Percentiles rank a stretch among this genome's conserved stretches.
Evolutionary conservation across 139 green algal genomes (phyloP).

Genomic region (Chlamydomonas sp.): DNA sequence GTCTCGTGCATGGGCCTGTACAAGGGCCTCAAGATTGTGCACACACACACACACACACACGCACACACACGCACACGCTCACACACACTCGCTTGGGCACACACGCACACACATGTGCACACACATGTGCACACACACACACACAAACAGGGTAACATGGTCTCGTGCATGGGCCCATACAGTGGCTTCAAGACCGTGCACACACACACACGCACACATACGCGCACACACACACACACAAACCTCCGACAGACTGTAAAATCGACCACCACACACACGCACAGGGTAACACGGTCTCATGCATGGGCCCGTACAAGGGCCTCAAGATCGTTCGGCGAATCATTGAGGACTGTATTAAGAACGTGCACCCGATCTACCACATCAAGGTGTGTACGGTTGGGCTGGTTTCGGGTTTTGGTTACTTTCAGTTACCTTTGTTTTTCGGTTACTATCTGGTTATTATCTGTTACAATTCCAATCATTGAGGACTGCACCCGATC

Average conservation of each 20-base stretch:
- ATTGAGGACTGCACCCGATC: conserved; percentile 98
- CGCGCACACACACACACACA: neutral
- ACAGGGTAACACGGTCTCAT: conserved; percentile 86
- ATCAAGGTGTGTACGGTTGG: too few relatives aligned
- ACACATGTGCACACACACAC: neutral
- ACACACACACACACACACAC: too few relatives aligned
- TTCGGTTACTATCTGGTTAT: too few relatives aligned
- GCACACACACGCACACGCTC: too few relatives aligned
- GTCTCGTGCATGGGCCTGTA: conserved; percentile 88
- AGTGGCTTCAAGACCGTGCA: conserved; percentile 82
- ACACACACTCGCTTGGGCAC: too few relatives aligned
- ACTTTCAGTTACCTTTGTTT: too few relatives aligned
- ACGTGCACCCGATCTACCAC: conserved; percentile 99
- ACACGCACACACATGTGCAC: too few relatives aligned
- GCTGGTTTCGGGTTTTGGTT: neutral
- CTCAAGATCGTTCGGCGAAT: conserved; percentile 89
- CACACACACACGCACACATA: neutral
- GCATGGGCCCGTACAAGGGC: conserved; percentile 91
- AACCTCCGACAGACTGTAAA: neutral
- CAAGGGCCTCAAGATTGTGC: conserved; percentile 83
- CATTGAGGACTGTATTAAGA: conserved; percentile 96
- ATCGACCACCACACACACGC: neutral
- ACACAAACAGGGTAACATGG: conserved; percentile 91
- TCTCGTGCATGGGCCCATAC: conserved; percentile 86
- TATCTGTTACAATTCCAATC: too few relatives aligned